A percentile compares a stretch with the other conserved stretches of the same genome.
These are phyloP conservation scores for Solanum aculeatissimum DNA, from an alignment of 305 asterid genomes.

Conservation along the genomic window DNA sequence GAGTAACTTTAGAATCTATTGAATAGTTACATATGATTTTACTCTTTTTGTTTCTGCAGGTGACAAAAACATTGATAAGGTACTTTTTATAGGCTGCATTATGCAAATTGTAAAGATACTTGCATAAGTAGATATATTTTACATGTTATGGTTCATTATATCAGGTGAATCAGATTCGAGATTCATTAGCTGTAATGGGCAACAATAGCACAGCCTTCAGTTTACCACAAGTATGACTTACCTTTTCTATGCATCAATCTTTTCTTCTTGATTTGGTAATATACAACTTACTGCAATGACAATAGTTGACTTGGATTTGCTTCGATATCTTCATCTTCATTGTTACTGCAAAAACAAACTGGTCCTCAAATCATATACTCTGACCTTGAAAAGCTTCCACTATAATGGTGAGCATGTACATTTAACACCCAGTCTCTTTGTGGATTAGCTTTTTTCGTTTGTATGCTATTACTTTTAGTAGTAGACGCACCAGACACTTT, in stretches of 20 bases:
- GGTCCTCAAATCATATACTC: background rate
- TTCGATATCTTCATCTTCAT: background rate
- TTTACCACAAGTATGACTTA: slow-evolving; percentile 69
- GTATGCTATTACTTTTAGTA: too few species aligned
- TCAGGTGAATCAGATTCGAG: slow-evolving; percentile 96
- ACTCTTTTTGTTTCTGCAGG: slow-evolving; percentile 37
- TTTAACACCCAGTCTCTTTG: background rate
- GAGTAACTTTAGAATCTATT: background rate
- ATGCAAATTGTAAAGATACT: slow-evolving; percentile 4
- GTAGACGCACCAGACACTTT: background rate
- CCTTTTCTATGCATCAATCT: background rate
- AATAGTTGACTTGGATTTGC: background rate
- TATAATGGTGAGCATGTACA: background rate
- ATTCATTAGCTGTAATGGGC: slow-evolving; percentile 93
- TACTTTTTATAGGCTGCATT: background rate
- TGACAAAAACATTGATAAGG: slow-evolving; percentile 80
- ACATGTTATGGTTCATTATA: background rate
- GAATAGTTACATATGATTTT: slow-evolving; percentile 7
- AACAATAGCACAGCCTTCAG: slow-evolving; percentile 94
- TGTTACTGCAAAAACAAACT: background rate
- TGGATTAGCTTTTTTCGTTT: background rate
- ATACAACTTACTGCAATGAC: background rate
- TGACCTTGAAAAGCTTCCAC: background rate
- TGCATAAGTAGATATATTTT: background rate
- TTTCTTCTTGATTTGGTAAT: background rate